Evolutionary conservation across 1,139 yeast genomes (phyloP).

Genomic region (Lodderomyces theae): DNA sequence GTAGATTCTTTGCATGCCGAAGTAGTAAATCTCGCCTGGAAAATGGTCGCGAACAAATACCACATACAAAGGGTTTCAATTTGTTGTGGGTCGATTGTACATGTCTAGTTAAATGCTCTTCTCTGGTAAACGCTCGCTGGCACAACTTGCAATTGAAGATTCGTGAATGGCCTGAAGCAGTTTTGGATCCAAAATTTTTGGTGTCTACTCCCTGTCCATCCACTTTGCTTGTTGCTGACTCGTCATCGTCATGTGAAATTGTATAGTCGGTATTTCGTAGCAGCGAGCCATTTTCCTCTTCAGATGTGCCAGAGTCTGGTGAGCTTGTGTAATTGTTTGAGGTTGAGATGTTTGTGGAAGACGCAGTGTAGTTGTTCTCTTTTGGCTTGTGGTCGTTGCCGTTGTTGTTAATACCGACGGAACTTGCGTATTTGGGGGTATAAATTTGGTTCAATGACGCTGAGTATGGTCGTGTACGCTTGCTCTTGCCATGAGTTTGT

Average conservation of each 20-base stretch:
- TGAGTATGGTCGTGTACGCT: background rate
- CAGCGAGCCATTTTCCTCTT: background rate
- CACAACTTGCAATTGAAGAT: constrained; percentile 44
- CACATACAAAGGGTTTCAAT: constrained; percentile 66
- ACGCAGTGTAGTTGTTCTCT: constrained; percentile 2
- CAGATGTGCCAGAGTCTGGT: background rate
- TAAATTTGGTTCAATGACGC: too few relatives aligned
- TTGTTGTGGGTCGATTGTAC: constrained; percentile 46
- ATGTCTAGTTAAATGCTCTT: constrained; percentile 48
- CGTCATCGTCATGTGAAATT: background rate
- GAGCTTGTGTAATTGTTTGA: background rate
- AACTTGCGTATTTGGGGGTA: background rate
- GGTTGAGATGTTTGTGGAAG: background rate
- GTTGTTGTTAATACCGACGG: background rate
- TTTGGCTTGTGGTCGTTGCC: background rate
- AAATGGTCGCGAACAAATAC: constrained; percentile 92
- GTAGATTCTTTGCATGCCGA: constrained; percentile 92
- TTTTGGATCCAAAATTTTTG: constrained; percentile 37
- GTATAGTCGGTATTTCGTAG: background rate
- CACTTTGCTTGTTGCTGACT: background rate
- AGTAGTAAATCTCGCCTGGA: constrained; percentile 87
- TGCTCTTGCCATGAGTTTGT: background rate
- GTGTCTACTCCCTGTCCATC: background rate
- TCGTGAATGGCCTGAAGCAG: constrained; percentile 46
- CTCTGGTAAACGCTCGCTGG: constrained; percentile 46